Conservation (phyloP, 164 flowering plant species). For the Macadamia integrifolia region DNA sequence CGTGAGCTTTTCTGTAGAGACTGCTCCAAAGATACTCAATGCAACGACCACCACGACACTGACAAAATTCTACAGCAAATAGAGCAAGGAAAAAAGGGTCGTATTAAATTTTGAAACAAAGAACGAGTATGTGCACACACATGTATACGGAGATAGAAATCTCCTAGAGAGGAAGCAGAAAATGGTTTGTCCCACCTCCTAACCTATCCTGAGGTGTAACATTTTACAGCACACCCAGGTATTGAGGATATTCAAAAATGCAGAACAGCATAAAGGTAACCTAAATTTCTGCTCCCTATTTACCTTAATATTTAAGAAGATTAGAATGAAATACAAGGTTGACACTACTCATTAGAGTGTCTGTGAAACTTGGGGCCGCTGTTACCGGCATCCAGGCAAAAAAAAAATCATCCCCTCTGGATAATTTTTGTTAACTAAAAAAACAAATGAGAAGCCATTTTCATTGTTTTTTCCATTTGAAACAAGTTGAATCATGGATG, state of each 20-base stretch:
- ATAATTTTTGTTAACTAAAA: too few relatives aligned
- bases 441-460: background rate
- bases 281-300: background rate
- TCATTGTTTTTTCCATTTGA: background rate
- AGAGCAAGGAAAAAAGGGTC: background rate
- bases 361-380: background rate
- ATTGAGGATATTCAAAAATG: background rate
- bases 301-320: background rate
- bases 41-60: conserved; percentile 39
- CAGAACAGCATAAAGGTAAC: background rate
- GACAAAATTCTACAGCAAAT: conserved; percentile 58
- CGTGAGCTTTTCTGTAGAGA: conserved; percentile 53
- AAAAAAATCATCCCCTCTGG: too few relatives aligned
- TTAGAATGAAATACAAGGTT: background rate
- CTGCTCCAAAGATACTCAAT: conserved; percentile 37
- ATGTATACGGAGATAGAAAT: background rate
- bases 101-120: background rate
- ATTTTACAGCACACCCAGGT: background rate
- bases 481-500: conserved; percentile 1
- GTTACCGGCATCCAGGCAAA: too few relatives aligned
- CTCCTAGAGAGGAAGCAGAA: background rate
- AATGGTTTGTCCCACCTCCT: background rate
- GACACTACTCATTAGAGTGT: background rate
- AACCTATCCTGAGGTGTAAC: too few relatives aligned
- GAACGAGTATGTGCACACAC: background rate